These are phyloP conservation scores for Fusarium robinianum DNA, from an alignment of 2,329 filamentous ascomycete genomes.

Conservation along the genomic window DNA sequence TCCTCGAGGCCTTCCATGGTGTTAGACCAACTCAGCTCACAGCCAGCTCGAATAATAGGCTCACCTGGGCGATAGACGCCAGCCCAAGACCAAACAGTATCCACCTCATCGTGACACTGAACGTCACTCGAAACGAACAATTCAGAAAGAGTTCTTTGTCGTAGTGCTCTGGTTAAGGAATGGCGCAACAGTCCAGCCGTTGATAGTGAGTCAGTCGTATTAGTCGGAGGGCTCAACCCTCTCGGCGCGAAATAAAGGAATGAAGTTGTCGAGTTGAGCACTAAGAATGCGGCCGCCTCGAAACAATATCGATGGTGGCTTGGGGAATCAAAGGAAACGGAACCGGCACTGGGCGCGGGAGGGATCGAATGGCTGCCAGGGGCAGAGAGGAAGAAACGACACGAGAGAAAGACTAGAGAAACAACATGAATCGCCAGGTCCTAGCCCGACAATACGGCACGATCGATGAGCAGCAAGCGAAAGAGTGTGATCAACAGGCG, in stretches of 20 bases:
- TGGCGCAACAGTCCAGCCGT: conserved; percentile 37
- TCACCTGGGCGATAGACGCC: too few species aligned
- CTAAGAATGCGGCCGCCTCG: too few species aligned
- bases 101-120: conserved; percentile 20
- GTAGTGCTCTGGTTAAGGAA: conserved; percentile 11
- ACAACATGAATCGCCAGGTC: conserved; percentile 20
- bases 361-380: conserved; percentile 27
- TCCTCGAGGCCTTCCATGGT: too few species aligned
- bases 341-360: conserved; percentile 3
- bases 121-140: too few species aligned
- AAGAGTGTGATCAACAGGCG: conserved; percentile 14
- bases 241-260: conserved; percentile 12
- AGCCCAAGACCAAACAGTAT: background rate
- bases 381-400: conserved; percentile 23
- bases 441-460: conserved; percentile 23
- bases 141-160: too few species aligned
- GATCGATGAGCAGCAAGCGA: conserved; percentile 25
- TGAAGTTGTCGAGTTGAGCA: conserved; percentile 4
- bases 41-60: too few species aligned
- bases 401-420: conserved; percentile 11
- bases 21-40: too few species aligned
- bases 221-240: conserved; percentile 4
- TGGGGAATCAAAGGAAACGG: conserved; percentile 7
- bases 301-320: conserved; percentile 1
- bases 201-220: conserved; percentile 4